These are phyloP conservation scores for Galeopsis tetrahit DNA, from an alignment of 257 asterid genomes.

Conservation along the genomic window DNA sequence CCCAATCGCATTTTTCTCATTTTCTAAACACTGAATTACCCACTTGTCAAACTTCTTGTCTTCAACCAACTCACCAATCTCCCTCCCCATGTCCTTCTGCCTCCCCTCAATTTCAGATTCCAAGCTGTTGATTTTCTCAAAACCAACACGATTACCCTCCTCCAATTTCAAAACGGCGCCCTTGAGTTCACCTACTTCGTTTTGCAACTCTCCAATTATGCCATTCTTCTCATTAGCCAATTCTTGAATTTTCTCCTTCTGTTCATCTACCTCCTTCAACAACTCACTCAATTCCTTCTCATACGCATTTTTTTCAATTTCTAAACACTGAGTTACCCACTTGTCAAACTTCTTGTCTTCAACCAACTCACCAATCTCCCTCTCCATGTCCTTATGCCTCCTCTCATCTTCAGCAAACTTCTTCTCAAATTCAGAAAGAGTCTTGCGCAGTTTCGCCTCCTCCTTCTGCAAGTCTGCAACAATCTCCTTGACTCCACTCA, in stretches of 20 bases:
- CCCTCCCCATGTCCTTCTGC: too few species aligned
- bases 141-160: conserved; percentile 34
- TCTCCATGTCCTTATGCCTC: conserved; percentile 57
- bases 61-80: too few species aligned
- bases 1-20: conserved; percentile 48
- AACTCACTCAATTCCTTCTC: conserved; percentile 54
- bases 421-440: conserved; percentile 65
- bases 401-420: conserved; percentile 48
- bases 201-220: conserved; percentile 47
- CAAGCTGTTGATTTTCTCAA: conserved; percentile 44
- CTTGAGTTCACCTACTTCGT: conserved; percentile 46
- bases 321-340: conserved; percentile 44
- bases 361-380: conserved; percentile 47
- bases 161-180: conserved; percentile 43
- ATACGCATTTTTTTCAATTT: conserved; percentile 46
- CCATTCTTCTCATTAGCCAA: conserved; percentile 48
- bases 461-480: conserved; percentile 47
- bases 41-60: conserved; percentile 36
- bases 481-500: conserved; percentile 48
- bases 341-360: conserved; percentile 49
- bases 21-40: conserved; percentile 46
- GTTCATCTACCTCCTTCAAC: conserved; percentile 41
- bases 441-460: conserved; percentile 41
- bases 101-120: conserved; percentile 46
- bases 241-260: conserved; percentile 38